Percentiles rank a stretch among this genome's conserved stretches.
Evolutionary conservation across 257 asterid species (phyloP).

Genomic region (Lantana camara): DNA sequence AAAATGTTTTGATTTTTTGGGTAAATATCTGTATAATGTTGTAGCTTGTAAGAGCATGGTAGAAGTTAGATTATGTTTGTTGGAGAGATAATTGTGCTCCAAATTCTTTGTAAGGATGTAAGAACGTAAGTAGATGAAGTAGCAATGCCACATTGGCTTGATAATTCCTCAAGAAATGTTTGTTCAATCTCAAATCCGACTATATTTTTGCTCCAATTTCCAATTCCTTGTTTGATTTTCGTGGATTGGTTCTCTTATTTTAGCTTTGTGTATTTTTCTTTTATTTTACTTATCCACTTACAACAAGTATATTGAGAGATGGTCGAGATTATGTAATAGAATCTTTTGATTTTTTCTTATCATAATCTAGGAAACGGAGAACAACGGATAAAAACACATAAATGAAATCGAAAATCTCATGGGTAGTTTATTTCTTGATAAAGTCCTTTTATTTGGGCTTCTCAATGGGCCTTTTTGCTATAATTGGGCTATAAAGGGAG

Average conservation of each 20-base stretch:
- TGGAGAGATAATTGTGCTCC: not conserved
- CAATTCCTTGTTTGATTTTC: not conserved
- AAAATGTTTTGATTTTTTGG: not conserved
- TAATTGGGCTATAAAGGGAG: too few relatives aligned
- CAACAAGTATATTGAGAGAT: too few relatives aligned
- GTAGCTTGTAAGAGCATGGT: not conserved
- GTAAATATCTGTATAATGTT: not conserved
- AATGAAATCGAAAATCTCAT: too few relatives aligned
- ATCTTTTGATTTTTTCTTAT: too few relatives aligned
- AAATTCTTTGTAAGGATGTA: not conserved
- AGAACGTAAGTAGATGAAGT: not conserved
- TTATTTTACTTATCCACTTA: too few relatives aligned
- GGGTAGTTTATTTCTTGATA: not conserved
- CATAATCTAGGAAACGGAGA: too few relatives aligned
- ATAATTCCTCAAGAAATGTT: not conserved
- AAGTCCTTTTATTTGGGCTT: not conserved
- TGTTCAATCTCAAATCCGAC: not conserved
- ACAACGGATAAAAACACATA: too few relatives aligned
- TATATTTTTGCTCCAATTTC: not conserved
- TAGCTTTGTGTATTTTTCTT: too few relatives aligned
- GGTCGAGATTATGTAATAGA: too few relatives aligned
- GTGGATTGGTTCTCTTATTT: not conserved
- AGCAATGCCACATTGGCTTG: not conserved
- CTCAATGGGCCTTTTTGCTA: not conserved
- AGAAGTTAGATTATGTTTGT: not conserved